Evolutionary conservation across 2,329 filamentous ascomycete genomes (phyloP), one percentile per base, ranked within the genome.

Genomic region (Aureobasidium sp.): DNA sequence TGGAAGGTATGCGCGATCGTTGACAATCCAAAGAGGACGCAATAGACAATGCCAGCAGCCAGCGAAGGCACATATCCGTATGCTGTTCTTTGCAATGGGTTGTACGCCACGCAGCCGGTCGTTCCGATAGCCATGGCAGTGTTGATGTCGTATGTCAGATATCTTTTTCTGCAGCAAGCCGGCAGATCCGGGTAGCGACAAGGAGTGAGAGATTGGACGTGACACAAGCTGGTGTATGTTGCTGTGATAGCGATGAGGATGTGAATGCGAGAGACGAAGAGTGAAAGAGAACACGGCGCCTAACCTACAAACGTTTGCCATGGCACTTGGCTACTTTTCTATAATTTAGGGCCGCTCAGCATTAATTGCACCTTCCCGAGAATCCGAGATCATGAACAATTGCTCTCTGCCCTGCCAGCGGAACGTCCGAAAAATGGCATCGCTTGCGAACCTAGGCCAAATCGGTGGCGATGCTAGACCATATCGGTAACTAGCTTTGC

Each of bases 41-140:
- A 60, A 42, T 53, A 63, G 54, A 60, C 54, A 10, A 63, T 62
- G 27, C 60, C 62, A 19, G 58, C 53, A 27, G 53, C 60, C 8
- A 63, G 38, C 4, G 46, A 54, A 27, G 62, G 62, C 46, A 51
- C 43, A 60, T 63, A 63, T 47, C 60, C 60, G n/a, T 63, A 63
- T 9, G 53, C 53, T 21, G 54, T 38, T 19, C 53, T 33, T 31
- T 51, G 38, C 19, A 11, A 1, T 17, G 60, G 60, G 33, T 63
- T 42, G 29, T 53, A 63, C 4, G 60, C 53, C 27, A 46, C 35
- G 38, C 61, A 63, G n/a, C 61, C 61, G 38, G 57, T 38, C 13
- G 25, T 27, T n/a, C 58, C 58, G 31, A 60, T 60, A 25, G 58
- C 58, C 58, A 60, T 60, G 50, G 25, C 47, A 37, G 47, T 11